Percentiles rank a stretch among this genome's conserved stretches.
Evolutionary conservation across 2,329 filamentous ascomycete genomes (phyloP).

Genomic region (Fonsecaea monophora): DNA sequence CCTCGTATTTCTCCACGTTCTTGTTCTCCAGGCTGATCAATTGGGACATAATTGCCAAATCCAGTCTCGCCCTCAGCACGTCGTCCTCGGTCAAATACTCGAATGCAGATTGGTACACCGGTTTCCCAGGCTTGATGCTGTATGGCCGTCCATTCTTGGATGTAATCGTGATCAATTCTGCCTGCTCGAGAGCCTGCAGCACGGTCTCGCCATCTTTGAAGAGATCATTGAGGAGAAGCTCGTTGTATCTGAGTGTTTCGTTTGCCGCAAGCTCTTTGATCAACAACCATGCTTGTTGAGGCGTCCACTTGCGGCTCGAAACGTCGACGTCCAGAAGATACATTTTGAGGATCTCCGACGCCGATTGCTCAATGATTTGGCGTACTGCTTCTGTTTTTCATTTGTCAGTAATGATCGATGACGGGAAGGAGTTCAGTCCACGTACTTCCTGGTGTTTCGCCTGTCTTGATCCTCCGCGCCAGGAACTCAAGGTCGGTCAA

Average conservation of each 20-base stretch:
- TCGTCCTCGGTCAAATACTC: constrained; percentile 71
- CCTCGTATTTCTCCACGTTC: constrained; percentile 78
- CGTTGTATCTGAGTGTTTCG: constrained; percentile 76
- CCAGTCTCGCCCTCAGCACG: constrained; percentile 75
- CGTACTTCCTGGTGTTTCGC: constrained; percentile 74
- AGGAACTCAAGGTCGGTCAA: constrained; percentile 96
- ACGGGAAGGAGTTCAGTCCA: constrained; percentile 7
- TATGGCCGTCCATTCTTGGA: constrained; percentile 77
- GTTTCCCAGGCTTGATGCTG: constrained; percentile 78
- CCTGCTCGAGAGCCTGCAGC: constrained; percentile 79
- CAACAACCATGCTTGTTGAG: constrained; percentile 88
- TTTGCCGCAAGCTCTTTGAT: constrained; percentile 77
- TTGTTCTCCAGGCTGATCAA: constrained; percentile 74
- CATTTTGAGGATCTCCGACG: constrained; percentile 91
- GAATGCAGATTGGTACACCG: constrained; percentile 87
- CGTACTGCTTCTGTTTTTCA: constrained; percentile 68
- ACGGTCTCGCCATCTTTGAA: constrained; percentile 79
- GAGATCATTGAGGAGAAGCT: constrained; percentile 76
- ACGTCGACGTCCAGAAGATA: constrained; percentile 73
- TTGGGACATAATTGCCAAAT: constrained; percentile 72
- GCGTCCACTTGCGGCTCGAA: constrained; percentile 71
- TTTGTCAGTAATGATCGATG: constrained; percentile 17
- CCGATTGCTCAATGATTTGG: constrained; percentile 87
- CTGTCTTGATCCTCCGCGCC: constrained; percentile 84
- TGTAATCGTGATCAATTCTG: constrained; percentile 82